These are phyloP conservation scores for Gymnopilus junonius DNA, from an alignment of 768 basidiomycete genomes.

Conservation along the genomic window DNA sequence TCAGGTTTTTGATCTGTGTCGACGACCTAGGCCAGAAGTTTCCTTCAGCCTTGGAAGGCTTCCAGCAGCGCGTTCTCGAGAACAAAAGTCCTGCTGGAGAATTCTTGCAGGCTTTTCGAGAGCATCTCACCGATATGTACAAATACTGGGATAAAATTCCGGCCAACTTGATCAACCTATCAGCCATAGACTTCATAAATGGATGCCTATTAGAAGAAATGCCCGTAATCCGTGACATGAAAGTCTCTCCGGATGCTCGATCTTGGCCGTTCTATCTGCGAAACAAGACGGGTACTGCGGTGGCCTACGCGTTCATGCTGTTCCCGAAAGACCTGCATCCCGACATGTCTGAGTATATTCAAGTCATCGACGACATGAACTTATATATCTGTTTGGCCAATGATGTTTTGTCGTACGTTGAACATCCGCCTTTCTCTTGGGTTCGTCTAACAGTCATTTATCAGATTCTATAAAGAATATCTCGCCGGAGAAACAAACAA, in stretches of 20 bases:
- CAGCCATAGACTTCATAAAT: slow-evolving; percentile 5
- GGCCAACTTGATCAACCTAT: slow-evolving; percentile 5
- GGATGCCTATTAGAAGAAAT: slow-evolving; percentile 6
- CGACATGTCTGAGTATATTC: slow-evolving; percentile 4
- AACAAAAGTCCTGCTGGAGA: not conserved
- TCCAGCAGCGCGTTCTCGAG: not conserved
- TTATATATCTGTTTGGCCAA: not conserved
- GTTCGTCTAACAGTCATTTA: not conserved
- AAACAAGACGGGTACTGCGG: not conserved
- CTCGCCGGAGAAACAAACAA: slow-evolving; percentile 8
- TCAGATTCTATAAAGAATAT: slow-evolving; percentile 12
- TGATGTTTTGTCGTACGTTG: slow-evolving; percentile 6
- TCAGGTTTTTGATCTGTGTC: slow-evolving; percentile 7
- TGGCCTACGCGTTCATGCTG: slow-evolving; percentile 4
- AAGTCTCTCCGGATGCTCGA: not conserved
- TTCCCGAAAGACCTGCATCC: slow-evolving; percentile 6
- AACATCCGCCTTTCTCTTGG: not conserved
- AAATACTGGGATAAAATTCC: not conserved
- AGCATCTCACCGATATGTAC: not conserved
- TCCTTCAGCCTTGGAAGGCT: not conserved
- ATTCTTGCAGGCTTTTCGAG: not conserved
- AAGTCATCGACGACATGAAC: slow-evolving; percentile 4
- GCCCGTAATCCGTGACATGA: slow-evolving; percentile 2
- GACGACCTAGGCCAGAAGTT: slow-evolving; percentile 5
- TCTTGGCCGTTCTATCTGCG: slow-evolving; percentile 7